Conservation (phyloP, 495 filamentous ascomycete genomes). For the Aspergillus bridgeri region DNA sequence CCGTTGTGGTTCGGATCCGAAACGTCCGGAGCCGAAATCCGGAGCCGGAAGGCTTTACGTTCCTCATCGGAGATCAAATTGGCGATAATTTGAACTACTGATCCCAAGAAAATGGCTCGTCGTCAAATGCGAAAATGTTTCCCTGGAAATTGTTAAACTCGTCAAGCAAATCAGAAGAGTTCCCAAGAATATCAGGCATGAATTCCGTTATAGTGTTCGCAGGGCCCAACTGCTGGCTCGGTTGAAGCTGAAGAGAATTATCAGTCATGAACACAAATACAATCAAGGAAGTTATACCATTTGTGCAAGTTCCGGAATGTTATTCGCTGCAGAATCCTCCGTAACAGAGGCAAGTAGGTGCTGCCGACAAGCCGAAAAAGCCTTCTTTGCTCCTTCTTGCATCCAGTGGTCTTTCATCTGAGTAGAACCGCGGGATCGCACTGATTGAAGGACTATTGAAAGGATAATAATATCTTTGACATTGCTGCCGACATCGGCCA, state of each 20-base stretch:
- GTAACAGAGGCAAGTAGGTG: slow-evolving; percentile 14
- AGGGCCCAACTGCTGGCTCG: slow-evolving; percentile 1
- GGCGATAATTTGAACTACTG: slow-evolving; percentile 7
- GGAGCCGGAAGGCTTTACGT: neutral
- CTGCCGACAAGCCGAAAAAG: slow-evolving; percentile 21
- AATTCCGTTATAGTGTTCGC: neutral
- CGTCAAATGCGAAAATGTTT: slow-evolving; percentile 23
- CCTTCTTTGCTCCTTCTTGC: slow-evolving; percentile 21
- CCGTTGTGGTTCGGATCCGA: neutral
- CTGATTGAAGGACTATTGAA: slow-evolving; percentile 22
- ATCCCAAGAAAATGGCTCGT: slow-evolving; percentile 23
- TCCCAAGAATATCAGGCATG: slow-evolving; percentile 10
- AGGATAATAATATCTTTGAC: slow-evolving; percentile 30
- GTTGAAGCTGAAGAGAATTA: slow-evolving; percentile 4
- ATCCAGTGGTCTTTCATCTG: slow-evolving; percentile 17
- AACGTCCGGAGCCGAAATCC: no score
- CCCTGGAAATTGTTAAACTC: slow-evolving; percentile 23
- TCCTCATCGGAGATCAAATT: no score
- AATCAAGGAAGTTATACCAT: slow-evolving; percentile 2
- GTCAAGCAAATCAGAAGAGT: slow-evolving; percentile 14
- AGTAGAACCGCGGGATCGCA: slow-evolving; percentile 17
- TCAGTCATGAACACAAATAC: neutral
- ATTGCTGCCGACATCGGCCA: slow-evolving; percentile 20
- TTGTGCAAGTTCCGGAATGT: slow-evolving; percentile 7
- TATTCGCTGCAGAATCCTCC: neutral